A percentile compares a stretch with the other conserved stretches of the same genome.
These are phyloP conservation scores for Ganoderma multipileum DNA, from an alignment of 1,284 basidiomycete species.

Conservation along the genomic window DNA sequence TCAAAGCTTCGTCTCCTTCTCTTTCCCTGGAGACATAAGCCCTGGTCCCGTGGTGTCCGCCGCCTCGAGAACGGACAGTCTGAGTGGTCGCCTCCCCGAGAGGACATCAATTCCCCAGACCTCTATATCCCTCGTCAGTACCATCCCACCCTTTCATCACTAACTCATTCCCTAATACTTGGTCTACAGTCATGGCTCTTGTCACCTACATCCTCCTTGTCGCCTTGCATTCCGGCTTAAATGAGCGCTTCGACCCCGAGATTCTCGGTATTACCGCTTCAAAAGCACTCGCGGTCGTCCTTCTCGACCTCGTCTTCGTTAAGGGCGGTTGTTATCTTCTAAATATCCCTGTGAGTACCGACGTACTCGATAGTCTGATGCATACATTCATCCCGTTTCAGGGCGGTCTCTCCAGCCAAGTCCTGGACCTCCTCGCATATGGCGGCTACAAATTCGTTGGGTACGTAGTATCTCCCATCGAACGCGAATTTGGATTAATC, in stretches of 20 bases:
- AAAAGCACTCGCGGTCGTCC: conserved; percentile 81
- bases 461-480: conserved; percentile 48
- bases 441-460: conserved; percentile 98
- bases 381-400: conserved; percentile 9
- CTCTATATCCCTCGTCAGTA: conserved; percentile 92
- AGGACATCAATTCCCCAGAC: conserved; percentile 96
- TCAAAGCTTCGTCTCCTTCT: conserved; percentile 90
- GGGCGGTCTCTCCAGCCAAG: conserved; percentile 64
- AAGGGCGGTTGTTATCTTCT: conserved; percentile 90
- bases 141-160: conserved; percentile 3
- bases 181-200: conserved; percentile 84
- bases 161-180: conserved; percentile 4
- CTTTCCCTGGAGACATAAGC: conserved; percentile 94
- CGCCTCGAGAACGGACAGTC: conserved; percentile 72
- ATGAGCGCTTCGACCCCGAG: conserved; percentile 88
- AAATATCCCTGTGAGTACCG: conserved; percentile 38
- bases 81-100: conserved; percentile 89
- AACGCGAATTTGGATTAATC: conserved; percentile 5
- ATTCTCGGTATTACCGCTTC: conserved; percentile 89
- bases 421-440: conserved; percentile 82
- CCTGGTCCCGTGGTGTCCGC: conserved; percentile 75
- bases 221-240: conserved; percentile 85
- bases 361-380: not conserved
- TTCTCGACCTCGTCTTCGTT: conserved; percentile 89
- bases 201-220: conserved; percentile 95